Base-by-base conservation (phyloP, 768 basidiomycete species). In the Termitomyces eurrhizus region DNA sequence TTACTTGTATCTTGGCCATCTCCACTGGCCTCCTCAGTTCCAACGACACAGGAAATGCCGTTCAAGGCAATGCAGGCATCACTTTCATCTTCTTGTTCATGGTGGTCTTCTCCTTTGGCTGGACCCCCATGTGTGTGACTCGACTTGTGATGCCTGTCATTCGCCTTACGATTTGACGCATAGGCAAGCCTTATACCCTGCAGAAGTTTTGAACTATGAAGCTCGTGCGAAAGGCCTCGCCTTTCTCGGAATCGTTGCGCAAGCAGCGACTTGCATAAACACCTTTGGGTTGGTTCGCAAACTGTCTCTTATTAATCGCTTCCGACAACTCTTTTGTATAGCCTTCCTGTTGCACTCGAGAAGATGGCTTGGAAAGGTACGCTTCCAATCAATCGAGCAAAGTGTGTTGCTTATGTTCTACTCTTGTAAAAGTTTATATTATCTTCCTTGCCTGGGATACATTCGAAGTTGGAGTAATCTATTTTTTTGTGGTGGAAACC, bases 71-170 rank as follows among this genome's bases (percentile, higher is more conserved):
- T 63, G 81, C 83, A 2, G 83, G 83, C 2, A 81, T 85, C 56
- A 72, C 78, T 0, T 83, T 83, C 64, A 78, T 80, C 24, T 80
- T 75, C 65, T 64, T 81, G 57, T 81, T 81, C 70, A 80, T 79
- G 78, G 78, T 81, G 9, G 73, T 80, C 36, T 85, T 78, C 67
- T 82, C 80, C 5, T 80, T 82, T 64, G 83, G 83, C 51, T 83
- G 78, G 78, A 85, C 83, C 2, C 78, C 82, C 1, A 81, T 85
- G 80, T 78, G 59, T 60, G 77, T 66, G 4, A 6, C 16, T 39
- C 16, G 8, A 21, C 37, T 35, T 35, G 7, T n/a, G 13, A 6
- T 42, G 45, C n/a, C 16, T 39, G 37, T 13, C 13, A 32, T 14
- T 50, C 46, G 9, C 39, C 41, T 29, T n/a, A 33, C 41, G n/a